Conservation (phyloP, 305 asterid species). For the Fraxinus baroniana region DNA sequence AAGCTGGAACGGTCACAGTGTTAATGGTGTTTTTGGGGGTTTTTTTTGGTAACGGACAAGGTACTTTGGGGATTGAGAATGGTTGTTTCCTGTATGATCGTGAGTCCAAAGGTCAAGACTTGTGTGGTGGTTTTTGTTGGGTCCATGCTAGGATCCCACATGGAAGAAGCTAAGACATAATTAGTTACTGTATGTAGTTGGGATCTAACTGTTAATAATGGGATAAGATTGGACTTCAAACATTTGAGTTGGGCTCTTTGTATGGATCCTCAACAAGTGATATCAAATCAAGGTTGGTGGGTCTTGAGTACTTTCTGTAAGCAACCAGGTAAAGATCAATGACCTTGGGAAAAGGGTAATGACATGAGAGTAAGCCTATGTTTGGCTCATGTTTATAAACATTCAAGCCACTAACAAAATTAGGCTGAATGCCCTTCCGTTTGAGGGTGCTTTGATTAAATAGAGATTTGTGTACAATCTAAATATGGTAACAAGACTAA, state of each 20-base stretch:
- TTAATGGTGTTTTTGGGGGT: background rate
- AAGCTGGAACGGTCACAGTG: background rate
- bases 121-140: background rate
- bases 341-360: background rate
- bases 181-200: background rate
- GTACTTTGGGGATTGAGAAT: background rate
- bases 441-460: no score
- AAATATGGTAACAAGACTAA: no score
- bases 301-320: background rate
- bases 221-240: background rate
- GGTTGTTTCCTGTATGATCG: background rate
- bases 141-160: background rate
- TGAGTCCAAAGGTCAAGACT: background rate
- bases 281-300: background rate
- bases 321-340: background rate
- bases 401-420: background rate
- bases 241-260: background rate
- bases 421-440: no score
- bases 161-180: background rate
- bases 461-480: no score
- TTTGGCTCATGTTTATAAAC: background rate
- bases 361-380: background rate
- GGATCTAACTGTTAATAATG: background rate
- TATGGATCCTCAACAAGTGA: background rate
- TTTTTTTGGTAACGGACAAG: background rate